phyloP scores from a whole-genome alignment of 768 basidiomycete species.

The Termitomyces sp. region DNA sequence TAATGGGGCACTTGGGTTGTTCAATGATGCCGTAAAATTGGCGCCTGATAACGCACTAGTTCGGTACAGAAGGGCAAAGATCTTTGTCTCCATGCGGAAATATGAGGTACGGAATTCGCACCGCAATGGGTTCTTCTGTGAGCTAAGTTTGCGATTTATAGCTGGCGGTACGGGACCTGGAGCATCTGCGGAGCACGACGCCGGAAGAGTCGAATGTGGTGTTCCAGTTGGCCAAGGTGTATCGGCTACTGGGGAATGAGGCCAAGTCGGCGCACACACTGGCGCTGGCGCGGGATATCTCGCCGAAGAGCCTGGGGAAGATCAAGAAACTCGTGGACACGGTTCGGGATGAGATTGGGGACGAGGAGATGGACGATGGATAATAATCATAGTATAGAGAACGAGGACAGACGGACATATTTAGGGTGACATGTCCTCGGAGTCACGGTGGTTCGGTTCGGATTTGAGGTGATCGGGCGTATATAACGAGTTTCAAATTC shows the following conservation, averaged over 20 bases:
- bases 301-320: slow-evolving; percentile 86
- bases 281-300: slow-evolving; percentile 88
- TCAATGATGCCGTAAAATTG: slow-evolving; percentile 75
- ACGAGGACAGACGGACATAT: slow-evolving; percentile 9
- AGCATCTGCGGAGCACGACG: slow-evolving; percentile 73
- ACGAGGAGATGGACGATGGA: slow-evolving; percentile 76
- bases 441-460: too few relatives aligned
- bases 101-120: slow-evolving; percentile 61
- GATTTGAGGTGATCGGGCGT: too few relatives aligned
- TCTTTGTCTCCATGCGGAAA: slow-evolving; percentile 79
- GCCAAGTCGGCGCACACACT: slow-evolving; percentile 81
- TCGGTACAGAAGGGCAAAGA: slow-evolving; percentile 90
- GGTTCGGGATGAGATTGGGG: slow-evolving; percentile 54
- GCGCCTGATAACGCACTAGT: slow-evolving; percentile 90
- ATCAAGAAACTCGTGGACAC: slow-evolving; percentile 77
- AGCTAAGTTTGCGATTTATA: slow-evolving; percentile 29
- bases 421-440: too few relatives aligned
- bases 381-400: slow-evolving; percentile 31
- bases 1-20: slow-evolving; percentile 71
- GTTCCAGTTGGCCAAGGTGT: slow-evolving; percentile 92
- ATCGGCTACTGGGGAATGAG: slow-evolving; percentile 76
- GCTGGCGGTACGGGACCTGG: slow-evolving; percentile 80
- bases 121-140: slow-evolving; percentile 1
- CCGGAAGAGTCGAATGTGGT: slow-evolving; percentile 97
- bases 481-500: slow-evolving; percentile 22